A percentile compares a stretch with the other conserved stretches of the same genome.
phyloP scores from a whole-genome alignment of 73 alveolate genomes.

The Stentor coeruleus region DNA sequence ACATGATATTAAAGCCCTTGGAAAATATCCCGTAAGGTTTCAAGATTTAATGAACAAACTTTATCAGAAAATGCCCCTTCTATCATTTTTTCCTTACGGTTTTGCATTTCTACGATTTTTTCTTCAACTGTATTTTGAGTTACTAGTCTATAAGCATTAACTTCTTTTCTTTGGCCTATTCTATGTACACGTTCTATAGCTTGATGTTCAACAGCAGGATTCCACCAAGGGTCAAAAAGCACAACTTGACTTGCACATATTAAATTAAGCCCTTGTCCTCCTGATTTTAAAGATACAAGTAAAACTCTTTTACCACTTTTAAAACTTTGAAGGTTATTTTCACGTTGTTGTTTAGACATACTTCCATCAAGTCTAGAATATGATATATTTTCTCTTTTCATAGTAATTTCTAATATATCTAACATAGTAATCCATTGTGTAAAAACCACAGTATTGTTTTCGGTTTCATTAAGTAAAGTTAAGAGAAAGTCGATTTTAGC shows the following conservation, averaged over 20 bases:
- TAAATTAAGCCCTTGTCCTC: slow-evolving; percentile 87
- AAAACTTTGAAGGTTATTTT: slow-evolving; percentile 30
- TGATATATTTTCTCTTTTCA: slow-evolving; percentile 38
- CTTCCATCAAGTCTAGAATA: slow-evolving; percentile 46
- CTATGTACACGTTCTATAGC: slow-evolving; percentile 92
- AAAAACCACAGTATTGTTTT: slow-evolving; percentile 53
- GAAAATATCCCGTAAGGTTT: neutral
- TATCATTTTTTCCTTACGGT: slow-evolving; percentile 53
- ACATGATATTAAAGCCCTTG: too few relatives aligned
- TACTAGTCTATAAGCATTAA: slow-evolving; percentile 67
- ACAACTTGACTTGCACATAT: slow-evolving; percentile 90
- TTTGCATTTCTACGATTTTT: slow-evolving; percentile 81
- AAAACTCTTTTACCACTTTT: slow-evolving; percentile 40
- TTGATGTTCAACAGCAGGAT: slow-evolving; percentile 92
- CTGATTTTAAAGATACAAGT: slow-evolving; percentile 63
- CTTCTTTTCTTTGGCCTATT: slow-evolving; percentile 80
- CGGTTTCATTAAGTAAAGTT: slow-evolving; percentile 24
- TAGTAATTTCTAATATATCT: slow-evolving; percentile 52
- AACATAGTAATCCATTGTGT: slow-evolving; percentile 58
- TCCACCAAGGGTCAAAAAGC: slow-evolving; percentile 98
- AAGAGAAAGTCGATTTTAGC: slow-evolving; percentile 37
- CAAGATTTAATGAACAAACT: neutral
- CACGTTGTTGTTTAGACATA: slow-evolving; percentile 27
- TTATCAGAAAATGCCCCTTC: slow-evolving; percentile 56
- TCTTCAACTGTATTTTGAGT: slow-evolving; percentile 96